phyloP scores from a whole-genome alignment of 2,329 filamentous ascomycete species.

The Thielaviopsis punctulata region DNA sequence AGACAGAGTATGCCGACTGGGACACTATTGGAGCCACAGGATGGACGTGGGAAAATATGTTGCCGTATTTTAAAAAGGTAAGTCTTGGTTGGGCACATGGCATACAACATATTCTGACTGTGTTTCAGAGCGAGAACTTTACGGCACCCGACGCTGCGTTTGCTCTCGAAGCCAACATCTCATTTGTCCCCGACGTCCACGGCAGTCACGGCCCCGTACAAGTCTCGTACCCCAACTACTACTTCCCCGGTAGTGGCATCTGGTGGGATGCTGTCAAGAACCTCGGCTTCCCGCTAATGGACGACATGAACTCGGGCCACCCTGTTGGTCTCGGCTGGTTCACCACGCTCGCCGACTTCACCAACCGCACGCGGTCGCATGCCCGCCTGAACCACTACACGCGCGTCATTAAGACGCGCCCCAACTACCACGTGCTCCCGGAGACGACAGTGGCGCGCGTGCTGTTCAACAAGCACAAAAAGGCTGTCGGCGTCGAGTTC shows the following conservation, averaged over 20 bases:
- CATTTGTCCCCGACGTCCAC: slow-evolving; percentile 30
- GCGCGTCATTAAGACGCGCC: slow-evolving; percentile 22
- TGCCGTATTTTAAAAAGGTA: slow-evolving; percentile 29
- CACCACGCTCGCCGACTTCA: slow-evolving; percentile 18
- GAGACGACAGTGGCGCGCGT: slow-evolving; percentile 39
- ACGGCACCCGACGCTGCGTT: slow-evolving; percentile 9
- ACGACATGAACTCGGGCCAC: slow-evolving; percentile 18
- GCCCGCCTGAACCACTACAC: slow-evolving; percentile 18
- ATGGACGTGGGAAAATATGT: slow-evolving; percentile 22
- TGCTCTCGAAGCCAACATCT: slow-evolving; percentile 12
- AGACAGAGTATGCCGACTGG: slow-evolving; percentile 28
- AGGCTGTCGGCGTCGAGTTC: slow-evolving; percentile 42
- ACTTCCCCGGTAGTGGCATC: slow-evolving; percentile 20
- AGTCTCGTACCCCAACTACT: slow-evolving; percentile 22
- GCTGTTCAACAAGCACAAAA: slow-evolving; percentile 31
- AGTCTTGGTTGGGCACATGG: no score
- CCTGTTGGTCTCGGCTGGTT: slow-evolving; percentile 17
- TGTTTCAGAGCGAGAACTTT: slow-evolving; percentile 13
- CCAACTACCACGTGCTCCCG: slow-evolving; percentile 41
- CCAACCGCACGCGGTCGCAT: slow-evolving; percentile 17
- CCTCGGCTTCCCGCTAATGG: slow-evolving; percentile 34
- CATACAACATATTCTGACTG: neutral
- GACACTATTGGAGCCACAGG: slow-evolving; percentile 26
- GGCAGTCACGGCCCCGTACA: slow-evolving; percentile 38
- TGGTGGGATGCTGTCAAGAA: slow-evolving; percentile 33